Conservation (phyloP, 768 basidiomycete genomes). For the Pleurotus eryngii region DNA sequence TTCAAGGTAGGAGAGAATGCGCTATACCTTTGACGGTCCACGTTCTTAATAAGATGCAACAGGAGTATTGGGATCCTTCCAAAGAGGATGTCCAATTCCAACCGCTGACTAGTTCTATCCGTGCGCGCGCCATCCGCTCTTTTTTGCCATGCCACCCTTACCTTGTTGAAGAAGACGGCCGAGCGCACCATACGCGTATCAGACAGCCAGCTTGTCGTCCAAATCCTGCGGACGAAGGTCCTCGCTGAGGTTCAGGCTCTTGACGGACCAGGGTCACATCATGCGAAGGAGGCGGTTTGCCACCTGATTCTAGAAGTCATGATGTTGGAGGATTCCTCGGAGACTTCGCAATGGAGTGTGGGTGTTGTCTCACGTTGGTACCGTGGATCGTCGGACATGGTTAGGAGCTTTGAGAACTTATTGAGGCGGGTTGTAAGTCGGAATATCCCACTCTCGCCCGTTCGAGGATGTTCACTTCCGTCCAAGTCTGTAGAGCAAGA, state of each 20-base stretch:
- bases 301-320: constrained; percentile 41
- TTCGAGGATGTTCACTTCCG: background rate
- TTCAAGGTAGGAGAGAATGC: constrained; percentile 40
- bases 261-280: constrained; percentile 20
- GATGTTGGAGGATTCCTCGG: constrained; percentile 22
- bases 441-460: background rate
- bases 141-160: constrained; percentile 30
- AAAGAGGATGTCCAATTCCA: constrained; percentile 30
- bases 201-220: constrained; percentile 15
- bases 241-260: constrained; percentile 41
- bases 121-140: constrained; percentile 41
- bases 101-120: constrained; percentile 43
- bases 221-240: constrained; percentile 32
- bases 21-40: background rate
- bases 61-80: constrained; percentile 51
- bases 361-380: constrained; percentile 37
- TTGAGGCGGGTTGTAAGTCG: constrained; percentile 39
- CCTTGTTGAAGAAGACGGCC: constrained; percentile 22
- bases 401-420: constrained; percentile 34
- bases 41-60: constrained; percentile 3
- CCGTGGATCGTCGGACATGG: constrained; percentile 36
- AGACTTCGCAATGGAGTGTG: constrained; percentile 27
- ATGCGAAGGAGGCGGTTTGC: constrained; percentile 37
- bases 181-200: constrained; percentile 7
- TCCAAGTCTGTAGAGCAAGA: constrained; percentile 12